Evolutionary conservation across 2,329 filamentous ascomycete species (phyloP).

Genomic region (Penicillium sp.): DNA sequence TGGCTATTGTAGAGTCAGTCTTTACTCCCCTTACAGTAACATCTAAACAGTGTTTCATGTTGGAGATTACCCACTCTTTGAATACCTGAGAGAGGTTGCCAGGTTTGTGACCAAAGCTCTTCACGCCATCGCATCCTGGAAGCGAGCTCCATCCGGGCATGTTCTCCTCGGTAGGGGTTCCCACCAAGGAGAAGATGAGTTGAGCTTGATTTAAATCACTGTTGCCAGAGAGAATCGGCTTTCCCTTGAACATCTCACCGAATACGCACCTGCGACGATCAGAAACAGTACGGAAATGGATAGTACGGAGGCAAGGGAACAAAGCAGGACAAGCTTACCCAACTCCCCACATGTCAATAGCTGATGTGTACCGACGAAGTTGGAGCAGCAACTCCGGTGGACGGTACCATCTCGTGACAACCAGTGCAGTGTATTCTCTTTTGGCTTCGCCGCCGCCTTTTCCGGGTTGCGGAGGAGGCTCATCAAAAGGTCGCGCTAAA

Average conservation of each 20-base stretch:
- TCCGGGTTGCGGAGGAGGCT: slow-evolving; percentile 74
- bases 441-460: slow-evolving; percentile 80
- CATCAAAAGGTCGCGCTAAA: slow-evolving; percentile 89
- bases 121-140: slow-evolving; percentile 77
- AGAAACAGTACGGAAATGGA: slow-evolving; percentile 17
- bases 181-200: slow-evolving; percentile 90
- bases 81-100: slow-evolving; percentile 75
- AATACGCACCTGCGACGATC: slow-evolving; percentile 77
- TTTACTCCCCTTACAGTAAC: neutral
- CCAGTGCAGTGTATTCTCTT: slow-evolving; percentile 92
- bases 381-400: slow-evolving; percentile 90
- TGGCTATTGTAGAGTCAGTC: slow-evolving; percentile 50
- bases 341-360: slow-evolving; percentile 98
- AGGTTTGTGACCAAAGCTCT: slow-evolving; percentile 61
- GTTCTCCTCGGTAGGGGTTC: slow-evolving; percentile 81
- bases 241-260: slow-evolving; percentile 93
- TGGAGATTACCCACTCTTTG: slow-evolving; percentile 60
- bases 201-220: slow-evolving; percentile 89
- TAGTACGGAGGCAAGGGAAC: neutral
- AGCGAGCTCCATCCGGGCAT: slow-evolving; percentile 91
- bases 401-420: slow-evolving; percentile 96
- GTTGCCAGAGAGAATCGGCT: slow-evolving; percentile 87
- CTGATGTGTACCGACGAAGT: slow-evolving; percentile 89
- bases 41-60: neutral
- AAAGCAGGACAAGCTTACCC: slow-evolving; percentile 62